These are phyloP conservation scores for Pseudogymnoascus sp. DNA, from an alignment of 2,329 filamentous ascomycete species.

Conservation along the genomic window DNA sequence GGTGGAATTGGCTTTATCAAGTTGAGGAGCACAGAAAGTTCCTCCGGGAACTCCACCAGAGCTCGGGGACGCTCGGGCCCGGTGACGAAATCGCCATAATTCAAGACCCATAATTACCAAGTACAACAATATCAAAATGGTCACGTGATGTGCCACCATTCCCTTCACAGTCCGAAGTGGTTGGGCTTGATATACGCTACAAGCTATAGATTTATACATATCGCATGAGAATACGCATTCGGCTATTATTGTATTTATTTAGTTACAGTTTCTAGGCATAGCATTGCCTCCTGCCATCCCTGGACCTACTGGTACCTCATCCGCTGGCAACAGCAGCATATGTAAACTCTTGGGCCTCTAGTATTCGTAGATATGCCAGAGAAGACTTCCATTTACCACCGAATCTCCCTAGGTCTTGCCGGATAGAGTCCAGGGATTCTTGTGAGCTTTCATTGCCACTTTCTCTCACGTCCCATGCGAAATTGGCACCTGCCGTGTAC, in stretches of 20 bases:
- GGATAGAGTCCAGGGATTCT: conserved; percentile 26
- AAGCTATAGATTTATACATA: background rate
- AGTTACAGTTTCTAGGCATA: background rate
- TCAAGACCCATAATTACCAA: background rate
- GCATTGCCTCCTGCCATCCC: background rate
- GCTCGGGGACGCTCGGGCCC: conserved; percentile 6
- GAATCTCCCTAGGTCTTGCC: conserved; percentile 25
- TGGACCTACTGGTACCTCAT: background rate
- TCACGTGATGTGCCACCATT: background rate
- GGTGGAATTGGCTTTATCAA: background rate
- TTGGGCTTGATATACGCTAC: background rate
- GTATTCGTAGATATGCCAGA: conserved; percentile 30
- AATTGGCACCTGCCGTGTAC: conserved; percentile 32
- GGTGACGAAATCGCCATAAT: background rate
- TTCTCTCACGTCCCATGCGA: conserved; percentile 33
- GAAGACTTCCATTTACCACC: conserved; percentile 31
- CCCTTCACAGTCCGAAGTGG: background rate
- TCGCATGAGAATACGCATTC: background rate
- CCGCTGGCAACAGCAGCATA: conserved; percentile 18
- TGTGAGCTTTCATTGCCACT: conserved; percentile 27
- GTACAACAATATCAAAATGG: background rate
- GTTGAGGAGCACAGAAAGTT: conserved; percentile 2
- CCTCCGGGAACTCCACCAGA: background rate
- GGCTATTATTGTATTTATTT: background rate
- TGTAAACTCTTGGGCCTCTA: conserved; percentile 31